These are phyloP conservation scores for Sugiyamaella americana DNA, from an alignment of 805 yeast genomes.

Conservation along the genomic window DNA sequence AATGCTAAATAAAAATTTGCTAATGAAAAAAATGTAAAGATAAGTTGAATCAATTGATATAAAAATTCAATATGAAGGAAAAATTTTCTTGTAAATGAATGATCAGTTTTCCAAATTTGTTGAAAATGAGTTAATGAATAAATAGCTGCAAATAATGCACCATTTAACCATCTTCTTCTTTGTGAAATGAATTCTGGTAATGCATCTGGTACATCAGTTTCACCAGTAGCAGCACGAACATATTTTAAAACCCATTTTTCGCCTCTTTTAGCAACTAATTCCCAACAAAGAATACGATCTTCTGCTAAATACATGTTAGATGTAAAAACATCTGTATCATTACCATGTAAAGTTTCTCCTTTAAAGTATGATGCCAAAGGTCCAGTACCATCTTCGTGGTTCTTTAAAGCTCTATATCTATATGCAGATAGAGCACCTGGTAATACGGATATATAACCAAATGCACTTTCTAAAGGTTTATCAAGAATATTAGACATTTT, in stretches of 20 bases:
- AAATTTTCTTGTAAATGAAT: slow-evolving; percentile 70
- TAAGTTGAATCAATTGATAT: slow-evolving; percentile 72
- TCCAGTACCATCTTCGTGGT: slow-evolving; percentile 87
- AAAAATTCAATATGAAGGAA: slow-evolving; percentile 81
- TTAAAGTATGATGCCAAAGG: slow-evolving; percentile 84
- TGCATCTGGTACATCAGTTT: slow-evolving; percentile 94
- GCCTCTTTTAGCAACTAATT: slow-evolving; percentile 75
- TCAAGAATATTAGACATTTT: slow-evolving; percentile 95
- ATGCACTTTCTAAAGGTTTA: slow-evolving; percentile 86
- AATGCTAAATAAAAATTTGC: slow-evolving; percentile 90
- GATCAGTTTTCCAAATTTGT: slow-evolving; percentile 85
- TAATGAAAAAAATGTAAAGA: slow-evolving; percentile 88
- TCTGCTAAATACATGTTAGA: slow-evolving; percentile 98
- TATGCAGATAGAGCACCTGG: slow-evolving; percentile 97
- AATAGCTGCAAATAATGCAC: slow-evolving; percentile 94
- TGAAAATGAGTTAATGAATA: slow-evolving; percentile 81
- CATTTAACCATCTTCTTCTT: slow-evolving; percentile 97
- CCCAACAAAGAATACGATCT: slow-evolving; percentile 95
- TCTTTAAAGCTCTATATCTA: slow-evolving; percentile 77
- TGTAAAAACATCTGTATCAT: slow-evolving; percentile 73
- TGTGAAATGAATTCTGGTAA: slow-evolving; percentile 92
- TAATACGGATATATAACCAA: slow-evolving; percentile 87
- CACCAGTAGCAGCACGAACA: slow-evolving; percentile 90
- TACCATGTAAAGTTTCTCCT: slow-evolving; percentile 65
- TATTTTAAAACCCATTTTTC: slow-evolving; percentile 87